Evolutionary conservation across 208 protist species (phyloP), one percentile per base, ranked within the genome.

Genomic region (Wallacemonas rigidus): DNA sequence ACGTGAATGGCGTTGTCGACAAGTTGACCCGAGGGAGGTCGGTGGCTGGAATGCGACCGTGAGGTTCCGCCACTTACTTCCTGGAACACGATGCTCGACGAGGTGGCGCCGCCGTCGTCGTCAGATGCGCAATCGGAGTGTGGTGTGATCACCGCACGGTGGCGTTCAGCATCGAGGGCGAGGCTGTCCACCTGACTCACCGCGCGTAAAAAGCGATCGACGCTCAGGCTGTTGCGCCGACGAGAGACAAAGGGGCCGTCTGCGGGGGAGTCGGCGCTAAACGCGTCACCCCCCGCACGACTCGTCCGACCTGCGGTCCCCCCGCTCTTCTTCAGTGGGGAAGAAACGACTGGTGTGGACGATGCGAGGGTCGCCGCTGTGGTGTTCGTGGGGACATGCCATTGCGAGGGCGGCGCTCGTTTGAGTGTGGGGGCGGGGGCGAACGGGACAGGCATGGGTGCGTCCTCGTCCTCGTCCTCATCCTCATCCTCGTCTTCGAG

Each of bases 151-250:
- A 63, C 5, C 11, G 3, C 57, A 9, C 17, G 17, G 36, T 0
- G 15, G 15, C 35, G 36, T 7, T 63, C 57, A 38, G 57, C 36
- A 5, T 38, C 57, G 36, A 63, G 11, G 36, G 39, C 57, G n/a
- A 65, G 50, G 40, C 60, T 65, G n/a, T 65, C 43, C 40, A 65
- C 43, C 60, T 65, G 60, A 17, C 60, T 65, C 11, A 65, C 60
- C 9, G 60, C 60, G 36, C 60, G 60, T 41, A 65, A 26, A 48
- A 65, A 65, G n/a, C 60, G 60, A 48, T 65, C 60, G 12, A 65
- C 60, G 17, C 60, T 65, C 14, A 50, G 5, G 2, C 40, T 65
- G 38, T 7, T 50, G 41, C n/a, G 14, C 0, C 60, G 60, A 12
- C 45, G 8, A 50, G 45, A 50, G 8, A 14, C 8, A 50, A 50